phyloP scores from a whole-genome alignment of 1,284 basidiomycete genomes.

The Cutaneotrichosporon cavernicola region DNA sequence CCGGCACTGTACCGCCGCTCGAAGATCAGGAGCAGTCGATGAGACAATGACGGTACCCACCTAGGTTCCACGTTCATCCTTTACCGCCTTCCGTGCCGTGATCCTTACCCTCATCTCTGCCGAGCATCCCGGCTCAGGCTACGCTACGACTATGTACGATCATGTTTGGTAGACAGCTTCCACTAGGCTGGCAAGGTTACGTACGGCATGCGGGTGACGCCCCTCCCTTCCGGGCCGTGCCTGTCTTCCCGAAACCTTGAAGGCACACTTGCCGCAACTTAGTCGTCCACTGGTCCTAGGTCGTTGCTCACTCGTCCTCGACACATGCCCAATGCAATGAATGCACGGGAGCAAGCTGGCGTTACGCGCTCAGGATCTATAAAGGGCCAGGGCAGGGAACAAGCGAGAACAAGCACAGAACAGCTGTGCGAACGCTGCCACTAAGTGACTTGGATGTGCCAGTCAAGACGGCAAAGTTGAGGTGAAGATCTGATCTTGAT shows the following conservation, averaged over 20 bases:
- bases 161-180: not conserved
- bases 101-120: too few species aligned
- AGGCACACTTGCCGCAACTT: not conserved
- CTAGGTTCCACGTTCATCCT: too few species aligned
- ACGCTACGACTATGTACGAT: too few species aligned
- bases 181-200: not conserved
- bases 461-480: not conserved
- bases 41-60: too few species aligned
- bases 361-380: not conserved
- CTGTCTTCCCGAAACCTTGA: conserved; percentile 9
- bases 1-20: too few species aligned
- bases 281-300: not conserved
- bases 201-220: conserved; percentile 6
- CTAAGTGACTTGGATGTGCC: not conserved
- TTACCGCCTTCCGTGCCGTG: too few species aligned
- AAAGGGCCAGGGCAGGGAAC: not conserved
- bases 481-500: not conserved
- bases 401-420: not conserved
- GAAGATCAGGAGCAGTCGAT: too few species aligned
- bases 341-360: not conserved
- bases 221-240: not conserved
- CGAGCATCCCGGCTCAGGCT: too few species aligned
- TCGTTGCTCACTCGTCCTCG: not conserved
- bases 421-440: not conserved
- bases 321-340: not conserved